Conservation (phyloP, 192 early-diverging fungal genomes). For the Umbelopsis sp. region DNA sequence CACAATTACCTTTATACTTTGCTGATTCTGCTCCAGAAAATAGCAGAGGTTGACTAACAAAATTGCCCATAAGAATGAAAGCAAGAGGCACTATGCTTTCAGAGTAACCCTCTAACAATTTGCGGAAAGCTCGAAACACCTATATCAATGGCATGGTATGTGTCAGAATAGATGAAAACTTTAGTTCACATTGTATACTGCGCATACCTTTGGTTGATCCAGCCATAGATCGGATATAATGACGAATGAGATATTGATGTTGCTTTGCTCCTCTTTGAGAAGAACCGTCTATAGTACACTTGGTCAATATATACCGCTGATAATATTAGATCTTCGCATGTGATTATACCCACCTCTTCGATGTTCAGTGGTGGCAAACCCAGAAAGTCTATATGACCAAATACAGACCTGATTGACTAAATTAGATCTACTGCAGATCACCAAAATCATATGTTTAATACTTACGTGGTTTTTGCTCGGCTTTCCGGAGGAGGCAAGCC, state of each 20-base stretch:
- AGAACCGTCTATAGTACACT: conserved; percentile 21
- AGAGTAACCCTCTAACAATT: conserved; percentile 77
- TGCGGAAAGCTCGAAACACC: conserved; percentile 71
- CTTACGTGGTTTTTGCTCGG: conserved; percentile 48
- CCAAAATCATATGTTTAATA: background rate
- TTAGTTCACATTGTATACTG: background rate
- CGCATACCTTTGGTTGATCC: conserved; percentile 73
- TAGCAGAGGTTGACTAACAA: conserved; percentile 74
- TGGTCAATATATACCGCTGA: background rate
- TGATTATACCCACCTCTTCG: conserved; percentile 43
- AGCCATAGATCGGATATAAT: conserved; percentile 87
- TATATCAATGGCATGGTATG: conserved; percentile 19
- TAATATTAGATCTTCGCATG: background rate
- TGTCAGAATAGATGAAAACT: background rate
- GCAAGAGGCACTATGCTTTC: conserved; percentile 70
- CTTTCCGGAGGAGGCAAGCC: conserved; percentile 79
- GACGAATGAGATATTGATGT: conserved; percentile 69
- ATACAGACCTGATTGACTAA: conserved; percentile 40
- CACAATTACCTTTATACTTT: conserved; percentile 59
- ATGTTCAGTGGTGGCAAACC: conserved; percentile 54
- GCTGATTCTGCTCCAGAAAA: conserved; percentile 60
- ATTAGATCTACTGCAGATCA: background rate
- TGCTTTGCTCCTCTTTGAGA: conserved; percentile 42
- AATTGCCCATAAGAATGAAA: conserved; percentile 89
- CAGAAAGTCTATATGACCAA: conserved; percentile 58